Conservation (phyloP, 345 rosid genomes). For the Eucalyptus camaldulensis region DNA sequence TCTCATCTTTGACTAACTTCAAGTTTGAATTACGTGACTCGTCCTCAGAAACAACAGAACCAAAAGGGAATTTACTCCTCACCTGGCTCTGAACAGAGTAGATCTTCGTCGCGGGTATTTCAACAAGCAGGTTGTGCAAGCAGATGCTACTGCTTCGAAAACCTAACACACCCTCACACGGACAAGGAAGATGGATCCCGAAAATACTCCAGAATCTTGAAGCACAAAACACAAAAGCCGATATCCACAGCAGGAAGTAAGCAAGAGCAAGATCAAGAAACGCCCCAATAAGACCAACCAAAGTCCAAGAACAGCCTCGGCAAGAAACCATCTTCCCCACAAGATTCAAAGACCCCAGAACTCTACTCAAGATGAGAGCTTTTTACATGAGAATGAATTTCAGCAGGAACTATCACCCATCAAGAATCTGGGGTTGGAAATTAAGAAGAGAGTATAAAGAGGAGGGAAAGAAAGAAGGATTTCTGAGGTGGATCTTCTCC, state of each 20-base stretch:
- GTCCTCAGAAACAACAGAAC: slow-evolving; percentile 10
- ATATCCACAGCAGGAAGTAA: slow-evolving; percentile 44
- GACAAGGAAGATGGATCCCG: slow-evolving; percentile 50
- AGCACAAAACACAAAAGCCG: slow-evolving; percentile 29
- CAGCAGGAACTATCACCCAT: neutral
- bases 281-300: slow-evolving; percentile 33
- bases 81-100: slow-evolving; percentile 32
- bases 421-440: neutral
- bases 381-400: neutral
- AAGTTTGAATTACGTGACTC: slow-evolving; percentile 5
- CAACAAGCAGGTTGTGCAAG: slow-evolving; percentile 37
- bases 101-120: slow-evolving; percentile 34
- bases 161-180: slow-evolving; percentile 41
- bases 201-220: slow-evolving; percentile 28
- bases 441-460: neutral
- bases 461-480: neutral
- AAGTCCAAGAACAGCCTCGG: slow-evolving; percentile 26
- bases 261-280: slow-evolving; percentile 58
- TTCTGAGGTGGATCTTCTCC: neutral
- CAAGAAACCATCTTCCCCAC: neutral
- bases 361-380: neutral
- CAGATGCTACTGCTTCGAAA: slow-evolving; percentile 21
- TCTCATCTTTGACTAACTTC: neutral
- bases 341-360: neutral
- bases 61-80: slow-evolving; percentile 26